phyloP scores from a whole-genome alignment of 805 yeast species.

The Candida silvatica region DNA sequence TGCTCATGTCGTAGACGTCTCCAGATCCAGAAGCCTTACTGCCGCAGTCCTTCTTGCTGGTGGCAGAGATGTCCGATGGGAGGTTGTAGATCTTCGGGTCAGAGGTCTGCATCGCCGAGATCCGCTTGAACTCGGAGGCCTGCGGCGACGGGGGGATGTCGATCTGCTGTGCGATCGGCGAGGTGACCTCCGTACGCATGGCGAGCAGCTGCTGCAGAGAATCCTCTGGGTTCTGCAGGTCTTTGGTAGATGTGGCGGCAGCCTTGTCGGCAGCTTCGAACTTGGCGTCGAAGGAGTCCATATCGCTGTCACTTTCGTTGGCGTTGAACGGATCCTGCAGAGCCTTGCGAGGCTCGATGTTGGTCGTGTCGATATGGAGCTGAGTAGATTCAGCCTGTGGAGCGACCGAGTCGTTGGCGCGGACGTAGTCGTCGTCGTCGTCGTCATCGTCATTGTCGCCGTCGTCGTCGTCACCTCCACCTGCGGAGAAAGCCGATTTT shows the following conservation, averaged over 20 bases:
- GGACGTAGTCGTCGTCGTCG: too few relatives aligned
- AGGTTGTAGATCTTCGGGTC: slow-evolving; percentile 23
- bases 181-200: slow-evolving; percentile 18
- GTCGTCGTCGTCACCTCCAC: not conserved
- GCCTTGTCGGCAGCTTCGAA: slow-evolving; percentile 7
- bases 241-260: too few relatives aligned
- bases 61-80: slow-evolving; percentile 1
- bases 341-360: not conserved
- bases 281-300: slow-evolving; percentile 18
- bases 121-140: slow-evolving; percentile 5
- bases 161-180: slow-evolving; percentile 2
- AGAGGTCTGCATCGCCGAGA: slow-evolving; percentile 24
- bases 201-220: slow-evolving; percentile 18
- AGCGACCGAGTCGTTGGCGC: too few relatives aligned
- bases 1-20: slow-evolving; percentile 21
- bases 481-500: not conserved
- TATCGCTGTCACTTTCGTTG: slow-evolving; percentile 1
- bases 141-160: not conserved
- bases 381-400: not conserved
- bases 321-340: not conserved
- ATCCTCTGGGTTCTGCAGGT: slow-evolving; percentile 15
- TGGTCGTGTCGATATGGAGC: too few relatives aligned
- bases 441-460: not conserved
- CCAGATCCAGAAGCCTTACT: not conserved
- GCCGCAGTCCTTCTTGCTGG: not conserved